Percentiles rank a stretch among this genome's conserved stretches.
These are phyloP conservation scores for Paramyrothecium sp. DNA, from an alignment of 2,329 filamentous ascomycete genomes.

Conservation along the genomic window DNA sequence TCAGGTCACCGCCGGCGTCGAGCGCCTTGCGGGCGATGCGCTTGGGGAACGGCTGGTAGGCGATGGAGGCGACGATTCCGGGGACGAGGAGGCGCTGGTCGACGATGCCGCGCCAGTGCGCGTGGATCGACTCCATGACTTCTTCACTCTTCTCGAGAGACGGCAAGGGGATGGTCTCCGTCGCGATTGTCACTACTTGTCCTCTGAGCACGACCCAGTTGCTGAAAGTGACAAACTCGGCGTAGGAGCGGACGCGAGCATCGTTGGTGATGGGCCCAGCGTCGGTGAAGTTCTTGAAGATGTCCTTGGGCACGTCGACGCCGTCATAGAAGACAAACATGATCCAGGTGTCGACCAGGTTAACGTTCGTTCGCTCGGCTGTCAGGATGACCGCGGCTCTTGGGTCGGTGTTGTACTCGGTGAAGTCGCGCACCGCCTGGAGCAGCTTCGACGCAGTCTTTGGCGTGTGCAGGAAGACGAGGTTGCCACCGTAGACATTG, in stretches of 20 bases:
- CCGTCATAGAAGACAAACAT: conserved; percentile 65
- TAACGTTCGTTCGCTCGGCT: conserved; percentile 35
- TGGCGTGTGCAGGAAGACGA: conserved; percentile 31
- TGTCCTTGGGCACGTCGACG: conserved; percentile 44
- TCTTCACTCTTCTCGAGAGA: conserved; percentile 18
- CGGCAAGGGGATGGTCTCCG: conserved; percentile 34
- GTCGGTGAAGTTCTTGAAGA: conserved; percentile 52
- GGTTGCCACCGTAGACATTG: conserved; percentile 41
- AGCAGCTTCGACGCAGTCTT: conserved; percentile 35
- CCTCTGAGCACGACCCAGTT: conserved; percentile 20
- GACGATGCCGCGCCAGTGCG: conserved; percentile 25
- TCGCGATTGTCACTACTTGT: conserved; percentile 30
- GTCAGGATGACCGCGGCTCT: conserved; percentile 62
- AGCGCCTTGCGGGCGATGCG: conserved; percentile 27
- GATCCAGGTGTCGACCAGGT: conserved; percentile 49
- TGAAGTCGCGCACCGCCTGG: conserved; percentile 51
- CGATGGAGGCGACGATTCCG: conserved; percentile 27
- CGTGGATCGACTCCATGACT: conserved; percentile 23
- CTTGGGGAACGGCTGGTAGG: conserved; percentile 37
- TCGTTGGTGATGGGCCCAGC: conserved; percentile 37
- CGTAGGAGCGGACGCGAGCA: conserved; percentile 46
- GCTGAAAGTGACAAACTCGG: conserved; percentile 32
- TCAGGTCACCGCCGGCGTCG: conserved; percentile 33
- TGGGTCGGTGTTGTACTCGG: conserved; percentile 54
- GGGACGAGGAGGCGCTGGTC: conserved; percentile 1